phyloP scores from a whole-genome alignment of 2,329 filamentous ascomycete genomes.

The Coniella lustricola region DNA sequence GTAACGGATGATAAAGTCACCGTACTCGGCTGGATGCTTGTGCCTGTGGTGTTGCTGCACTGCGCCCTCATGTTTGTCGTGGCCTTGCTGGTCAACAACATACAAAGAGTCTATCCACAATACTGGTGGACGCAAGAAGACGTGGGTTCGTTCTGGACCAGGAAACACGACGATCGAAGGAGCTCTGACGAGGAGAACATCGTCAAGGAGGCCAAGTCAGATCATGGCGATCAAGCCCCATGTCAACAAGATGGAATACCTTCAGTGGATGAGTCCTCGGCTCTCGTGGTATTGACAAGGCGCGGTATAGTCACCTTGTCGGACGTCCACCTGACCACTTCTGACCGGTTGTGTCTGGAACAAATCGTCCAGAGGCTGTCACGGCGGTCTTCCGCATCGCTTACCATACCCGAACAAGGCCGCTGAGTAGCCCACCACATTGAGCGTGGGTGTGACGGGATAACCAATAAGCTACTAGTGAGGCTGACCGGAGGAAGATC shows the following conservation, averaged over 20 bases:
- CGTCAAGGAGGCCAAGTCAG: background rate
- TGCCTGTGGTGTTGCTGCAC: conserved; percentile 57
- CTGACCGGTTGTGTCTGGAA: conserved; percentile 10
- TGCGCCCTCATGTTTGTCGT: conserved; percentile 53
- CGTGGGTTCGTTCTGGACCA: conserved; percentile 21
- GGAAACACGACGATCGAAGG: background rate
- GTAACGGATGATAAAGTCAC: conserved; percentile 50
- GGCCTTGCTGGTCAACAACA: conserved; percentile 62
- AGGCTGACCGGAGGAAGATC: no score
- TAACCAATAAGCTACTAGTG: no score
- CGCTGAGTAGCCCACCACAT: background rate
- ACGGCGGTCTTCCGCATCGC: background rate
- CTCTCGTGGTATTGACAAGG: conserved; percentile 2
- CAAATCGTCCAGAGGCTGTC: conserved; percentile 3
- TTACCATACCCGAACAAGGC: background rate
- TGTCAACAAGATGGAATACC: background rate
- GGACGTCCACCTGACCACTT: conserved; percentile 1
- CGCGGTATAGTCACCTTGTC: conserved; percentile 1
- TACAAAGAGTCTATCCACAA: conserved; percentile 57
- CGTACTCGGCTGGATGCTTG: conserved; percentile 59
- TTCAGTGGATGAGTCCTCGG: background rate
- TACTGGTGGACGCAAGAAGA: conserved; percentile 61
- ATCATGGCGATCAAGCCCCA: background rate
- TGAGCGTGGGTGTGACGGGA: no score
- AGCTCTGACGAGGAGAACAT: background rate